Evolutionary conservation across 495 filamentous ascomycete species (phyloP).

Genomic region (Usnea hakonensis): DNA sequence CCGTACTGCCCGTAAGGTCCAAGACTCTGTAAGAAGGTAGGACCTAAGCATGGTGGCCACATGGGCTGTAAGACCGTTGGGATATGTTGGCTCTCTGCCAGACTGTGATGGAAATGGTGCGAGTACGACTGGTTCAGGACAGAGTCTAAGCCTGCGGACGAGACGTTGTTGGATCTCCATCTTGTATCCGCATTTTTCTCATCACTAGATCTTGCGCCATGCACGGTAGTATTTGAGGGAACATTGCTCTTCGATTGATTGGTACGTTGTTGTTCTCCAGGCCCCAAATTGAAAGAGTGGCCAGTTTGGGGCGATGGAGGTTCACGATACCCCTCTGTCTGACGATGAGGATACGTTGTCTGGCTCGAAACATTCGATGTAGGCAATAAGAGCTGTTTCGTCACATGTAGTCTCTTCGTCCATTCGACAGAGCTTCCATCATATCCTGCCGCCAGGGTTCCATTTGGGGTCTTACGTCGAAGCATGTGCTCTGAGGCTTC

Average conservation of each 20-base stretch:
- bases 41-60: constrained; percentile 61
- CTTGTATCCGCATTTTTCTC: constrained; percentile 6
- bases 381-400: constrained; percentile 86
- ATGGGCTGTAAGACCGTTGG: constrained; percentile 65
- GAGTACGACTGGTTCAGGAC: constrained; percentile 41
- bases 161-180: constrained; percentile 9
- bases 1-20: constrained; percentile 69
- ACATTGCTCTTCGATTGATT: constrained; percentile 27
- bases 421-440: constrained; percentile 78
- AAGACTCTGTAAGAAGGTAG: constrained; percentile 65
- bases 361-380: constrained; percentile 25
- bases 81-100: constrained; percentile 45
- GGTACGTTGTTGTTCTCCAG: constrained; percentile 29
- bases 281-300: constrained; percentile 33
- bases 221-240: constrained; percentile 30
- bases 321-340: constrained; percentile 1
- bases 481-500: constrained; percentile 63
- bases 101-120: constrained; percentile 35
- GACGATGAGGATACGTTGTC: not conserved
- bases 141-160: constrained; percentile 41
- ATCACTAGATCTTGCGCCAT: constrained; percentile 30
- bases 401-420: constrained; percentile 64
- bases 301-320: constrained; percentile 17
- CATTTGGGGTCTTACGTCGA: constrained; percentile 87
- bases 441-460: constrained; percentile 87